Percentiles rank a stretch among this genome's conserved stretches.
Evolutionary conservation across 2,329 filamentous ascomycete genomes (phyloP).

Genomic region (Fusarium palustre): DNA sequence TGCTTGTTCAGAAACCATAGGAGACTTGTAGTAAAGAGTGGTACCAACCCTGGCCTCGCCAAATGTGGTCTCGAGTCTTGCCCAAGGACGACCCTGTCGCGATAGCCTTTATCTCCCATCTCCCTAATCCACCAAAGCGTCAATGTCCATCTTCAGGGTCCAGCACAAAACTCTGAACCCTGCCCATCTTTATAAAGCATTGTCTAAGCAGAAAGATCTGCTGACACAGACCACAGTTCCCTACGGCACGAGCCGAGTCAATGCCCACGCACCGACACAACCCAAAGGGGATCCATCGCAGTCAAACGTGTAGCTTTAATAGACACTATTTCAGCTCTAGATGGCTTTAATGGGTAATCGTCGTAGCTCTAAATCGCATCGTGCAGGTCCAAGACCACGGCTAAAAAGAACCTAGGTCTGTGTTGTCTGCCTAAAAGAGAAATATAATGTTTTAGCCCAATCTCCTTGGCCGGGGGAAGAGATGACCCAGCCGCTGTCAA

Average conservation of each 20-base stretch:
- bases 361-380: neutral
- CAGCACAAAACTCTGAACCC: neutral
- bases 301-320: neutral
- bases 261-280: neutral
- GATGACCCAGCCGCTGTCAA: conserved; percentile 17
- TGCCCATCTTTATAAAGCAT: neutral
- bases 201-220: neutral
- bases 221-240: neutral
- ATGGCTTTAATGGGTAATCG: neutral
- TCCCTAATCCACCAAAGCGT: neutral
- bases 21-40: neutral
- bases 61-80: neutral
- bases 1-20: neutral
- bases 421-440: neutral
- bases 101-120: accelerated
- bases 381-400: neutral
- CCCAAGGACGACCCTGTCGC: accelerated
- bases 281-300: too few species aligned
- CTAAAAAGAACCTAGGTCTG: neutral
- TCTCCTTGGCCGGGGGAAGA: neutral
- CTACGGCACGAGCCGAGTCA: neutral
- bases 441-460: conserved; percentile 1
- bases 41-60: neutral
- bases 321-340: neutral
- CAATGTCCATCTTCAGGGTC: neutral